Evolutionary conservation across 345 rosid genomes (phyloP).

Genomic region (Streptanthus diversifolius): DNA sequence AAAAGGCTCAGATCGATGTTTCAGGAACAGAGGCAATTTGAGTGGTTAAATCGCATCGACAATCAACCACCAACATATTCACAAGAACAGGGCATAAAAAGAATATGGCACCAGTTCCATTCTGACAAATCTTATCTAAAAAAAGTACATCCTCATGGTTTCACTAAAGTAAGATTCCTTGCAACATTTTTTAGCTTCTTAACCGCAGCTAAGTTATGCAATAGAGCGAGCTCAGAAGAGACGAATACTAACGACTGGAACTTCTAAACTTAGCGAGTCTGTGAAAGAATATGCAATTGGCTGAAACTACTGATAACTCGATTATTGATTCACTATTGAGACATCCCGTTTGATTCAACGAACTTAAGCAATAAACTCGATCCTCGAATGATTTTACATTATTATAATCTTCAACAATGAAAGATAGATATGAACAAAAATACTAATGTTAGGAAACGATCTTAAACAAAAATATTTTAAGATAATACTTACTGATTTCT

Average conservation of each 20-base stretch:
- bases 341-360: background rate
- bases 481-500: conserved; percentile 57
- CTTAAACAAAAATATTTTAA: background rate
- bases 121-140: background rate
- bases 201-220: background rate
- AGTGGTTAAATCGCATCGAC: background rate
- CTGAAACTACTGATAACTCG: background rate
- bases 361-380: background rate
- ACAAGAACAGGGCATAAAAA: background rate
- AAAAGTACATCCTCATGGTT: background rate
- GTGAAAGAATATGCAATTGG: background rate
- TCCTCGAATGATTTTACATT: background rate
- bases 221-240: background rate
- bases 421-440: background rate
- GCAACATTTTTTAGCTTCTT: background rate
- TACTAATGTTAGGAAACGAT: background rate
- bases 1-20: background rate
- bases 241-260: background rate
- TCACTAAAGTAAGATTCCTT: background rate
- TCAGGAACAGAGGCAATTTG: background rate
- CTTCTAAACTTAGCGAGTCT: background rate
- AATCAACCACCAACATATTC: background rate
- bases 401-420: background rate
- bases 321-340: background rate
- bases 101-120: background rate